Evolutionary conservation across 1,284 basidiomycete genomes (phyloP).

Genomic region (Rhodotorula sp.): DNA sequence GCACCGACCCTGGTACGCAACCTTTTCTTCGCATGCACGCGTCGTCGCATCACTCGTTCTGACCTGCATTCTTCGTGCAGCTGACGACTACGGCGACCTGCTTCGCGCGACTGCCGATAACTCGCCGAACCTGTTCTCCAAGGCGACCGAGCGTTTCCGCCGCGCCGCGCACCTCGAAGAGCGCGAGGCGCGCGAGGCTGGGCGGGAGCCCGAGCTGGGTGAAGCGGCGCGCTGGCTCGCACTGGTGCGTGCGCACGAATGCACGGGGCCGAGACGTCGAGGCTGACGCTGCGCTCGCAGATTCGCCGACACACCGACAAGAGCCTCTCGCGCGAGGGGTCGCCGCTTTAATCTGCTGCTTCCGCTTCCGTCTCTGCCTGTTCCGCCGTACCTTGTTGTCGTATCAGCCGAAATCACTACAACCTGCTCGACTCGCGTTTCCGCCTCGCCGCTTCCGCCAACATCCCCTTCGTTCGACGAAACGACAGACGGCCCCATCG

Average conservation of each 20-base stretch:
- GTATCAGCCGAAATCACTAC: neutral
- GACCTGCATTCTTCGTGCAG: neutral
- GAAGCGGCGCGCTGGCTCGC: constrained; percentile 33
- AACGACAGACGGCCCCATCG: constrained; percentile 28
- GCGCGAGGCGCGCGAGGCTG: neutral
- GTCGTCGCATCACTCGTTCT: neutral
- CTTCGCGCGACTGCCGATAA: constrained; percentile 1
- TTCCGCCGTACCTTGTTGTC: neutral
- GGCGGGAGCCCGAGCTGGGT: neutral
- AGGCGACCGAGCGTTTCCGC: constrained; percentile 28
- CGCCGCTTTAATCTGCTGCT: neutral
- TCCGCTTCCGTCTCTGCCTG: neutral
- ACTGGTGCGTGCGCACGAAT: constrained; percentile 11
- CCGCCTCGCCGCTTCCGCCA: neutral
- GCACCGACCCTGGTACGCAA: neutral
- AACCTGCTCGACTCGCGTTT: neutral
- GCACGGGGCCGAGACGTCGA: fast-evolving
- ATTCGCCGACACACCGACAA: constrained; percentile 13
- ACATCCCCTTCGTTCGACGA: neutral
- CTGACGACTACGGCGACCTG: constrained; percentile 5
- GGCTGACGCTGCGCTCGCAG: constrained; percentile 3
- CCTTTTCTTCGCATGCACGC: neutral
- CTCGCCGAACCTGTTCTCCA: constrained; percentile 18
- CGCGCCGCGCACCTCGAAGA: constrained; percentile 27
- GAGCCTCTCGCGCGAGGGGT: neutral